These are phyloP conservation scores for Vanderwaltozyma polyspora DNA, from an alignment of 805 yeast genomes.

Conservation along the genomic window DNA sequence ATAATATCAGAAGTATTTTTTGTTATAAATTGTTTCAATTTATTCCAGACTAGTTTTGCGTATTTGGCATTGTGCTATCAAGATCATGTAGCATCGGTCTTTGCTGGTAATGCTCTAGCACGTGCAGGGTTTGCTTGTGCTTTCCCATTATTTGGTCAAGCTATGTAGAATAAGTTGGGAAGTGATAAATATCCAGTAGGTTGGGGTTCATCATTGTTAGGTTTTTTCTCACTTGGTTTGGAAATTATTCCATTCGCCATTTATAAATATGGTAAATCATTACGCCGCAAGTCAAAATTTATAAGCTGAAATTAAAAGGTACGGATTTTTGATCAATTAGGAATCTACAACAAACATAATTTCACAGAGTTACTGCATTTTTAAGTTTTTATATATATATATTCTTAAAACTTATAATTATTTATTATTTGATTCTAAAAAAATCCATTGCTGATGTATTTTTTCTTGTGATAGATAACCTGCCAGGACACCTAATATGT, in stretches of 20 bases:
- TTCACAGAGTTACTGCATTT: no score
- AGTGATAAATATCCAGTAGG: conserved; percentile 43
- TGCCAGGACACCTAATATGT: no score
- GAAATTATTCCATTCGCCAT: conserved; percentile 38
- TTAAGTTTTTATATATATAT: no score
- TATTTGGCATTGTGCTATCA: conserved; percentile 41
- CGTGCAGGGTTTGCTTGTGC: conserved; percentile 45
- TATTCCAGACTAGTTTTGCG: conserved; percentile 43
- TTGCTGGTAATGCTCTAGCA: conserved; percentile 44
- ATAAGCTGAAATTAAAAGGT: neutral
- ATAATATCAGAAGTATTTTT: conserved; percentile 34
- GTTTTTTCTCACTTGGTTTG: conserved; percentile 34
- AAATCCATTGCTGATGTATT: no score
- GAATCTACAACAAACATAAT: no score
- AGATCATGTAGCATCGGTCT: conserved; percentile 44
- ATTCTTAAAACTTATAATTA: no score
- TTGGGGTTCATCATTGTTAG: conserved; percentile 46
- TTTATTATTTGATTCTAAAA: no score
- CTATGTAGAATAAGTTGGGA: conserved; percentile 43
- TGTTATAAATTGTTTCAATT: conserved; percentile 30
- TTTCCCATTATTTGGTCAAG: conserved; percentile 54
- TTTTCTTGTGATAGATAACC: no score
- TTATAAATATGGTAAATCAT: conserved; percentile 33
- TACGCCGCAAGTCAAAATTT: conserved; percentile 31
- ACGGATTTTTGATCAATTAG: no score